Evolutionary conservation across 1,284 basidiomycete species (phyloP).

Genomic region (Porodaedalea pini): DNA sequence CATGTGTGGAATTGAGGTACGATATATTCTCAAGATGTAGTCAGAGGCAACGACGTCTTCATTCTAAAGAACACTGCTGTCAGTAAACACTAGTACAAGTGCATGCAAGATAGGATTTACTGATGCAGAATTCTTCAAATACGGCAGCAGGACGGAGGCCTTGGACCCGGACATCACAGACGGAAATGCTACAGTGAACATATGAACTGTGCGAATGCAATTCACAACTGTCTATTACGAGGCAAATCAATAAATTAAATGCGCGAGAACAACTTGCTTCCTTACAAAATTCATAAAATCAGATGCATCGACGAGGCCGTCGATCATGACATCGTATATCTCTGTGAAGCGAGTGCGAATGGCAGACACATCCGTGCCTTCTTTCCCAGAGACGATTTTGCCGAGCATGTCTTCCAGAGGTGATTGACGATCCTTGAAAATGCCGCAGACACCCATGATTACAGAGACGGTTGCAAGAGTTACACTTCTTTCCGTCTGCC

Average conservation of each 20-base stretch:
- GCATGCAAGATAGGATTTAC: slow-evolving; percentile 40
- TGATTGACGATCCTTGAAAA: slow-evolving; percentile 79
- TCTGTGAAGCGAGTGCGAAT: slow-evolving; percentile 66
- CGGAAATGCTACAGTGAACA: slow-evolving; percentile 79
- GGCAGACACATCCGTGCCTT: slow-evolving; percentile 41
- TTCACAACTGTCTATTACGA: slow-evolving; percentile 64
- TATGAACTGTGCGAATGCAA: slow-evolving; percentile 80
- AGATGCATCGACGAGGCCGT: slow-evolving; percentile 81
- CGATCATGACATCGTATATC: slow-evolving; percentile 82
- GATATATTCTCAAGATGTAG: slow-evolving; percentile 85
- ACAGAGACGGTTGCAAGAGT: slow-evolving; percentile 64
- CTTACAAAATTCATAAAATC: slow-evolving; percentile 74
- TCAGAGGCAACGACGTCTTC: slow-evolving; percentile 84
- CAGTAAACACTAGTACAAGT: slow-evolving; percentile 14
- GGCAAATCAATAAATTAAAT: slow-evolving; percentile 7
- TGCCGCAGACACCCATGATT: slow-evolving; percentile 80
- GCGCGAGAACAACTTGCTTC: slow-evolving; percentile 25
- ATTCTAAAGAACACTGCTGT: slow-evolving; percentile 40
- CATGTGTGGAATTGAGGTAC: slow-evolving; percentile 80
- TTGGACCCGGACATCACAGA: slow-evolving; percentile 76
- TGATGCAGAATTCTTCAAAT: slow-evolving; percentile 76
- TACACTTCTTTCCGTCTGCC: slow-evolving; percentile 39
- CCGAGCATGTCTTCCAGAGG: slow-evolving; percentile 83
- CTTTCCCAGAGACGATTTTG: slow-evolving; percentile 68
- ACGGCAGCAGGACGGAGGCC: slow-evolving; percentile 80